Conservation (phyloP, 441 rosid species). For the Syzygium malaccense region DNA sequence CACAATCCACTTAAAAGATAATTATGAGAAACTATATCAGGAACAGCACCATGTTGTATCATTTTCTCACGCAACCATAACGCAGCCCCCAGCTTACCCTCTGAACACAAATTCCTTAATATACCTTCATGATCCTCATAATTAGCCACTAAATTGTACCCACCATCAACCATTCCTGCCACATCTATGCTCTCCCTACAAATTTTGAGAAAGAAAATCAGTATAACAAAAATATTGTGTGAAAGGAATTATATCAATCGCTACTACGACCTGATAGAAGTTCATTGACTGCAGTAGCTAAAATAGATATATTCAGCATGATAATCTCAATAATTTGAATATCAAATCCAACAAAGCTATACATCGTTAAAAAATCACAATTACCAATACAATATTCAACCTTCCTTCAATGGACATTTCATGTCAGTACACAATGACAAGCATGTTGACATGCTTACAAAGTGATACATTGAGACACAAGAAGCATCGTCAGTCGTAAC, state of each 20-base stretch:
- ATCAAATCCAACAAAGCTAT: not conserved
- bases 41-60: conserved; percentile 41
- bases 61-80: conserved; percentile 44
- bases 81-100: conserved; percentile 58
- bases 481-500: not conserved
- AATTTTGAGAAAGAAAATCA: conserved; percentile 1
- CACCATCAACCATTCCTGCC: conserved; percentile 8
- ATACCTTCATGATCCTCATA: conserved; percentile 18
- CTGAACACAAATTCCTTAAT: conserved; percentile 45
- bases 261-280: not conserved
- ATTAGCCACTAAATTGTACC: conserved; percentile 11
- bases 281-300: not conserved
- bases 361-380: not conserved
- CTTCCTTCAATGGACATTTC: not conserved
- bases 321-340: not conserved
- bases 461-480: not conserved
- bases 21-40: conserved; percentile 55
- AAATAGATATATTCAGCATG: not conserved
- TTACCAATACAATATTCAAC: not conserved
- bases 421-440: not conserved
- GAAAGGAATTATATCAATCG: not conserved
- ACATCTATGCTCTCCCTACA: conserved; percentile 47
- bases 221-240: not conserved
- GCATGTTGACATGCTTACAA: not conserved
- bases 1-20: conserved; percentile 53